Evolutionary conservation across 768 basidiomycete genomes (phyloP), one percentile per base, ranked within the genome.

Genomic region (Collybia mongolica): DNA sequence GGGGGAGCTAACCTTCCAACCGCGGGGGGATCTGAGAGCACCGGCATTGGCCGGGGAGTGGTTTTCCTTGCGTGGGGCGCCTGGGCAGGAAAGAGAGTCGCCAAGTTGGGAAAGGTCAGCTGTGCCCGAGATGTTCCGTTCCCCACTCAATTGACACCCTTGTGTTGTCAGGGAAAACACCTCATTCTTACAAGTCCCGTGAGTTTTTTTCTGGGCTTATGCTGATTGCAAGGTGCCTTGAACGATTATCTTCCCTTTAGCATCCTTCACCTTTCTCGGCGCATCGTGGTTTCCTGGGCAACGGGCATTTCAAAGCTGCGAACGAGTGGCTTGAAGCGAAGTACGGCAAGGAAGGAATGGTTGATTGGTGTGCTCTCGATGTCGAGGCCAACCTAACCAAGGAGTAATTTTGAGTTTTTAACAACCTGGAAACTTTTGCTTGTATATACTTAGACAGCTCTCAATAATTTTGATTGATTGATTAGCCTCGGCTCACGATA

Each of bases 61-160:
- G 75, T 77, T 19, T 94, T 98, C 65, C 78, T 98, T 59, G 90
- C 90, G 6, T 97, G 94, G 93, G 94, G 95, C 7, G 76, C 82
- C 6, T 88, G 85, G 76, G 95, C 95, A 18, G 82, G 78, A 50
- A 92, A 94, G 70, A 79, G 91, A 60, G 88, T 91, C 48, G 79
- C 82, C 48, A 86, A 84, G 62, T 71, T 95, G 29, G 81, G 83
- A 68, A 82, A 82, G 75, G 92, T 90, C 38, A 55, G 73, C 45
- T 41, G 26, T 32, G 23, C 39, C 36, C 40, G 42, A 43, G 37
- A 28, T 40, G 15, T 44, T 28, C 23, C 44, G 22, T 22, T 23
- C 19, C 12, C 35, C 24, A 24, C 35, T 23, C 39, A 37, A 46
- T 37, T 37, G 44, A 19, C 28, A 15, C 37, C 24, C n/a, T 11